Conservation (phyloP, 2,329 filamentous ascomycete species). For the Monosporascus sp. region DNA sequence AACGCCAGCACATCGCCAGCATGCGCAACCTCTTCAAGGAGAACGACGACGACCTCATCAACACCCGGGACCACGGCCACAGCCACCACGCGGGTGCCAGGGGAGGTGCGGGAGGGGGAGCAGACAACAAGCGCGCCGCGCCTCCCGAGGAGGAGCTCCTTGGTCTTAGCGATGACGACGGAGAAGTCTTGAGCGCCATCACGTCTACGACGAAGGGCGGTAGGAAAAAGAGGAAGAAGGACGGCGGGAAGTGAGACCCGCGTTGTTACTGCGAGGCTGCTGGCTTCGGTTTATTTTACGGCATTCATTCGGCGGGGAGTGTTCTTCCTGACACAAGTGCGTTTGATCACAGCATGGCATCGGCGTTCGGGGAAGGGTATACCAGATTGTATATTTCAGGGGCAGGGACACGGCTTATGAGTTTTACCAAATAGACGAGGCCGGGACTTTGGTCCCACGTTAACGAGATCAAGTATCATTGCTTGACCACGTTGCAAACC, state of each 20-base stretch:
- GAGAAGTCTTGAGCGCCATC: slow-evolving; percentile 13
- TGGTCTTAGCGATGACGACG: slow-evolving; percentile 31
- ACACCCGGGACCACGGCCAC: slow-evolving; percentile 23
- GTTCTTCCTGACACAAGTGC: slow-evolving; percentile 7
- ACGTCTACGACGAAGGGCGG: slow-evolving; percentile 17
- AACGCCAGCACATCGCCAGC: slow-evolving; percentile 80
- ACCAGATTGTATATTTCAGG: slow-evolving; percentile 18
- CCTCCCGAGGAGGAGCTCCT: slow-evolving; percentile 28
- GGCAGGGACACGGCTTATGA: slow-evolving; percentile 2
- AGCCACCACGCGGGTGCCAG: background rate
- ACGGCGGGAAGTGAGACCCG: slow-evolving; percentile 9
- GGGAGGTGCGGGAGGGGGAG: slow-evolving; percentile 9
- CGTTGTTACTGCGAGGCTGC: background rate
- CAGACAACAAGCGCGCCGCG: slow-evolving; percentile 11
- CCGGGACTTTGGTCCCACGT: no score
- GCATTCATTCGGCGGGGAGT: background rate
- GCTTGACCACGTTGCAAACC: no score
- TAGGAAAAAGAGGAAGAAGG: slow-evolving; percentile 20
- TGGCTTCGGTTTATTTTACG: background rate
- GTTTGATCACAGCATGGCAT: slow-evolving; percentile 16
- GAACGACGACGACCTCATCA: slow-evolving; percentile 53
- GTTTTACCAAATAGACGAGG: background rate
- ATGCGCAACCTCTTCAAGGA: slow-evolving; percentile 71
- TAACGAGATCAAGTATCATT: no score
- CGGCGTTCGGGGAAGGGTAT: slow-evolving; percentile 18